phyloP scores from a whole-genome alignment of 2,329 filamentous ascomycete species.

The Plenodomus biglobosus region DNA sequence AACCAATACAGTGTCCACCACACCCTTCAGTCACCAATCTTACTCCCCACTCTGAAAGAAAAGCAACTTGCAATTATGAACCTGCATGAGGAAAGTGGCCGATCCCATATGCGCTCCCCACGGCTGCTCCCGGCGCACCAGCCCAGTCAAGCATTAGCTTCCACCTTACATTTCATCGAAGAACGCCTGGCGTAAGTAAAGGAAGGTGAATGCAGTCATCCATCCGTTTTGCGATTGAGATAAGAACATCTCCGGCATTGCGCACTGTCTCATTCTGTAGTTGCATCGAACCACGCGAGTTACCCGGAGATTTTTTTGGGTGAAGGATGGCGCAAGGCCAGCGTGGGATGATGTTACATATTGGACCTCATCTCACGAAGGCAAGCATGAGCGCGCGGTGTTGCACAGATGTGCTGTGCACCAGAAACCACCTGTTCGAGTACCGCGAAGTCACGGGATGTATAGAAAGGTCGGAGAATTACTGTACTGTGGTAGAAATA shows the following conservation, averaged over 20 bases:
- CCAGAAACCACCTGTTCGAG: too few species aligned
- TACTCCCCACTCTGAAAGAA: slow-evolving; percentile 2
- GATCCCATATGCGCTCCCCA: slow-evolving; percentile 8
- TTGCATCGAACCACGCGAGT: not conserved
- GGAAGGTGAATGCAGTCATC: not conserved
- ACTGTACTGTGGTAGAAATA: not conserved
- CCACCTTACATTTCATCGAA: not conserved
- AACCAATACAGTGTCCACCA: not conserved
- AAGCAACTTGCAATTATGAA: not conserved
- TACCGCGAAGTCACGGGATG: not conserved
- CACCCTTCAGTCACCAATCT: not conserved
- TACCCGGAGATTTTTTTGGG: not conserved
- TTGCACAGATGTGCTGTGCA: not conserved
- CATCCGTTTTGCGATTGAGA: not conserved
- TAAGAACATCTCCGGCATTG: not conserved
- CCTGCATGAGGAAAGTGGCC: not conserved
- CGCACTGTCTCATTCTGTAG: not conserved
- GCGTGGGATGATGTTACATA: not conserved
- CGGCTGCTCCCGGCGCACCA: slow-evolving; percentile 29
- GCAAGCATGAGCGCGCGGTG: not conserved
- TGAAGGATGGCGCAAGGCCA: not conserved
- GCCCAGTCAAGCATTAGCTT: slow-evolving; percentile 6
- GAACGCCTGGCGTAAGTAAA: not conserved
- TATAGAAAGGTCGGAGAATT: not conserved
- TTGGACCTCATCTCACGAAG: not conserved